Evolutionary conservation across 345 rosid species (phyloP).

Genomic region (Hypericum perforatum): DNA sequence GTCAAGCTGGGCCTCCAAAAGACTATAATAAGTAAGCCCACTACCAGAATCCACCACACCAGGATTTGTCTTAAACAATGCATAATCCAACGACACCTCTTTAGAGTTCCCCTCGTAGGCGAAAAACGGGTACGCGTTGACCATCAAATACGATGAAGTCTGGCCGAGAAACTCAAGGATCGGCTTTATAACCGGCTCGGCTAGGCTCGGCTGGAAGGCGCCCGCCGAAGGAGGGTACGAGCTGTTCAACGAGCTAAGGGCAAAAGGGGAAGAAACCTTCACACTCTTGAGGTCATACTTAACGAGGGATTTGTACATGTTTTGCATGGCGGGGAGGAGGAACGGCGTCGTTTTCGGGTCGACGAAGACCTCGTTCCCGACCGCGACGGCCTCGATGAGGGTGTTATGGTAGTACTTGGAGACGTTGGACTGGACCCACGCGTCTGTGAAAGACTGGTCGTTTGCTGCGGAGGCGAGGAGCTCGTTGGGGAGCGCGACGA

Average conservation of each 20-base stretch:
- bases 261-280: slow-evolving; percentile 69
- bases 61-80: slow-evolving; percentile 49
- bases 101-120: slow-evolving; percentile 63
- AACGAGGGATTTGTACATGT: slow-evolving; percentile 47
- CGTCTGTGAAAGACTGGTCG: slow-evolving; percentile 63
- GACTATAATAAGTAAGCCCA: slow-evolving; percentile 57
- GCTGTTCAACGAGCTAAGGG: slow-evolving; percentile 44
- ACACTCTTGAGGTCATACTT: slow-evolving; percentile 41
- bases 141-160: slow-evolving; percentile 64
- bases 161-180: slow-evolving; percentile 55
- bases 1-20: slow-evolving; percentile 82
- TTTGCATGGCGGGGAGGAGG: slow-evolving; percentile 82
- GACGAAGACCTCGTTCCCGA: slow-evolving; percentile 86
- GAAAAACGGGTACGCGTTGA: slow-evolving; percentile 79
- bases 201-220: slow-evolving; percentile 47
- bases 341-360: slow-evolving; percentile 49
- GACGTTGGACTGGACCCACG: slow-evolving; percentile 66
- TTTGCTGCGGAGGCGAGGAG: slow-evolving; percentile 54
- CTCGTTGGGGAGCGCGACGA: slow-evolving; percentile 78
- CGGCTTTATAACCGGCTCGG: slow-evolving; percentile 68
- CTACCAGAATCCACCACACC: slow-evolving; percentile 73
- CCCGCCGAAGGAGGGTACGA: slow-evolving; percentile 87
- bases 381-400: slow-evolving; percentile 65
- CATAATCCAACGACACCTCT: slow-evolving; percentile 58
- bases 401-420: slow-evolving; percentile 48